A percentile compares a stretch with the other conserved stretches of the same genome.
phyloP scores from a whole-genome alignment of 2,329 filamentous ascomycete species.

The Aspergillus hiratsukae region DNA sequence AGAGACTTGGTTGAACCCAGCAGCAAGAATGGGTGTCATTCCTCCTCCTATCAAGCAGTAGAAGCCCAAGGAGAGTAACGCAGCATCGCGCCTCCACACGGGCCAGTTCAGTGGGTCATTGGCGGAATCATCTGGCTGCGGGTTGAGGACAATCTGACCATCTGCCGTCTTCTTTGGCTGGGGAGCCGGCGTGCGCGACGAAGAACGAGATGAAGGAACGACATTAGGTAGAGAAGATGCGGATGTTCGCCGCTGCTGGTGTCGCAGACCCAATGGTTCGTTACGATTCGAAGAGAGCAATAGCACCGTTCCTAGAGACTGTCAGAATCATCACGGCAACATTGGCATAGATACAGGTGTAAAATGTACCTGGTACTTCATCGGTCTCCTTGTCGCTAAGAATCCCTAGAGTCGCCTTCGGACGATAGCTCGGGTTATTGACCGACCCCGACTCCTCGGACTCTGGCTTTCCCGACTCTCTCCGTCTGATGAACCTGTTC shows the following conservation, averaged over 20 bases:
- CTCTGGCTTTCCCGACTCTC: conserved; percentile 2
- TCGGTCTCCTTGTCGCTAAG: conserved; percentile 75
- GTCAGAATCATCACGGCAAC: neutral
- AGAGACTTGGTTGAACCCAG: conserved; percentile 81
- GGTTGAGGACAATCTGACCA: conserved; percentile 80
- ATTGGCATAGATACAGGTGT: neutral
- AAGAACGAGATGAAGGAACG: conserved; percentile 37
- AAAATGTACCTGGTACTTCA: conserved; percentile 71
- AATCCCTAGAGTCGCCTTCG: conserved; percentile 67
- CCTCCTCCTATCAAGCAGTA: conserved; percentile 93
- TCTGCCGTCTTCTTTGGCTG: conserved; percentile 71
- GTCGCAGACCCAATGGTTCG: conserved; percentile 57
- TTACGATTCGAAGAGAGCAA: conserved; percentile 58
- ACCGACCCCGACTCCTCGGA: conserved; percentile 4
- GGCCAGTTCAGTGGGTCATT: conserved; percentile 96
- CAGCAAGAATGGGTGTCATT: conserved; percentile 84
- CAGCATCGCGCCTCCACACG: conserved; percentile 70
- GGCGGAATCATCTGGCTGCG: conserved; percentile 82
- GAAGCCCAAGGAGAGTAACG: conserved; percentile 77
- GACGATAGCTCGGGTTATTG: conserved; percentile 24
- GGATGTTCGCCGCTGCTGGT: conserved; percentile 59
- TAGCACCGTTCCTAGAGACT: conserved; percentile 54
- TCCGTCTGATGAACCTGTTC: conserved; percentile 15
- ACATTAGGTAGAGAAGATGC: conserved; percentile 51
- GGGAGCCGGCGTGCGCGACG: conserved; percentile 29